phyloP scores from a whole-genome alignment of 176 grass and related monocot genomes.

The Rhynchospora breviuscula region DNA sequence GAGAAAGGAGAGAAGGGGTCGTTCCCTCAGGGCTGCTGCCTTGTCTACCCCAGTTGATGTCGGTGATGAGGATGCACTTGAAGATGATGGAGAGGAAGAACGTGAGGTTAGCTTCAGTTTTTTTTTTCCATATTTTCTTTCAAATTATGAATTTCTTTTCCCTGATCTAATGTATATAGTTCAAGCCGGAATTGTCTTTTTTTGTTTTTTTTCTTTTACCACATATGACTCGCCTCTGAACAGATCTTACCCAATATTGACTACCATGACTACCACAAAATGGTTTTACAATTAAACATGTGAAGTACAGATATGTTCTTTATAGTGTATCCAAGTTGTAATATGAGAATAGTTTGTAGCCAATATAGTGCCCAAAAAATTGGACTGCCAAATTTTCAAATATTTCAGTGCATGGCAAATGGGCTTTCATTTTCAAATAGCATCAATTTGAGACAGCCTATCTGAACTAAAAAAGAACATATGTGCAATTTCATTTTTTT shows the following conservation, averaged over 20 bases:
- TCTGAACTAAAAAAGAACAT: background rate
- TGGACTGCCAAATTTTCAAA: background rate
- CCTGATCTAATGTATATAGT: background rate
- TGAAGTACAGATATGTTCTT: too few relatives aligned
- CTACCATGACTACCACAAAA: background rate
- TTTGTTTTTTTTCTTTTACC: background rate
- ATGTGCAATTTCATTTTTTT: background rate
- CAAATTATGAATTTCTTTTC: background rate
- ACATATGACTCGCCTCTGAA: background rate
- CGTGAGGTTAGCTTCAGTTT: constrained; percentile 54
- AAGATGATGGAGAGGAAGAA: constrained; percentile 92
- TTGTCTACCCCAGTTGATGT: constrained; percentile 64
- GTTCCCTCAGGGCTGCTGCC: constrained; percentile 60
- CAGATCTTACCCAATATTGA: background rate
- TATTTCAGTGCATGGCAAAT: background rate
- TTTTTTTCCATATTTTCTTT: background rate
- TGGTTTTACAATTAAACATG: background rate
- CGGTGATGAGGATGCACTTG: constrained; percentile 62
- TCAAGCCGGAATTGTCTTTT: background rate
- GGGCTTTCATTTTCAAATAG: background rate
- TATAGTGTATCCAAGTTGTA: too few relatives aligned
- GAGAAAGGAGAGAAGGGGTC: constrained; percentile 60
- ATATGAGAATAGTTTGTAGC: background rate
- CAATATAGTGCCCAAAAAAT: background rate
- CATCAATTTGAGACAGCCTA: background rate